Conservation (phyloP, 129 eudicot species). For the Ambrosia artemisiifolia region DNA sequence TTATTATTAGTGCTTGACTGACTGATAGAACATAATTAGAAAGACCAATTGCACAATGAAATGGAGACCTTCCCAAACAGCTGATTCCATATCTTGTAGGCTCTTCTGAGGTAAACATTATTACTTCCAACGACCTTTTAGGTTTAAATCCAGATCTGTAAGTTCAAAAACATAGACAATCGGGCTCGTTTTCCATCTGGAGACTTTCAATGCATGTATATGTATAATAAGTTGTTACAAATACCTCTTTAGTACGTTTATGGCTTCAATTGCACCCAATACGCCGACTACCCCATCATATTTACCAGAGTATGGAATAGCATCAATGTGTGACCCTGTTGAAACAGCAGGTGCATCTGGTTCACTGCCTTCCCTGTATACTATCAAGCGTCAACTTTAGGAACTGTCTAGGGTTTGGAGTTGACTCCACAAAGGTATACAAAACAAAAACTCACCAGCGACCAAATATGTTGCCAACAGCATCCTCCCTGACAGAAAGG, state of each 20-base stretch:
- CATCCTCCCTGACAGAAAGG: constrained; percentile 91
- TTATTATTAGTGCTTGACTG: neutral
- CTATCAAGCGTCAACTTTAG: constrained; percentile 20
- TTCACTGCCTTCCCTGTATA: constrained; percentile 77
- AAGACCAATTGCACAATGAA: neutral
- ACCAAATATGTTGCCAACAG: constrained; percentile 95
- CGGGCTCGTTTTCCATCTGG: neutral
- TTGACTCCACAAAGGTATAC: neutral
- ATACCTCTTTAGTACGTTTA: constrained; percentile 78
- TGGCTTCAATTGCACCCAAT: constrained; percentile 96
- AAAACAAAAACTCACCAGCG: constrained; percentile 59
- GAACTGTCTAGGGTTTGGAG: neutral
- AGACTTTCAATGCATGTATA: neutral
- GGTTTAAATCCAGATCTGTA: constrained; percentile 86
- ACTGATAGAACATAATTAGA: neutral
- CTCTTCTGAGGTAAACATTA: constrained; percentile 99
- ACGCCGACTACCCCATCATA: constrained; percentile 98
- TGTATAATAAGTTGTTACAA: neutral
- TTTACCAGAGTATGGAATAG: constrained; percentile 96
- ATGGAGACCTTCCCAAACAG: constrained; percentile 81
- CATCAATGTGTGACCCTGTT: constrained; percentile 95
- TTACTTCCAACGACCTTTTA: constrained; percentile 81
- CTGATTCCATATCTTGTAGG: constrained; percentile 97
- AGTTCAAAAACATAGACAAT: constrained; percentile 13
- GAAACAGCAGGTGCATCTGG: constrained; percentile 67